Percentiles rank a stretch among this genome's conserved stretches.
Conservation (phyloP, 441 rosid genomes). For the Raphanus hybrid region DNA sequence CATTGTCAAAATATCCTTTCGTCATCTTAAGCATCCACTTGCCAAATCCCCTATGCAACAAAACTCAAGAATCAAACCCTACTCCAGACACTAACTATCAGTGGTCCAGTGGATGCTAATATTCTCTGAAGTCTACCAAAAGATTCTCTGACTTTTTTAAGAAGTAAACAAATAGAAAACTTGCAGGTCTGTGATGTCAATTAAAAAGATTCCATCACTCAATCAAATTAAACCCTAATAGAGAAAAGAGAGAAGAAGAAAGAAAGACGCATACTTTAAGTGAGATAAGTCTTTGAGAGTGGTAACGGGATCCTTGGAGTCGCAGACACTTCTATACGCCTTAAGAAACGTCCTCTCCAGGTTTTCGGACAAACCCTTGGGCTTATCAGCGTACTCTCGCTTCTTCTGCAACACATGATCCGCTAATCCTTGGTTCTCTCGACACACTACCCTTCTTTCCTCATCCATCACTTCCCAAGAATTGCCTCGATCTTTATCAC, state of each 20-base stretch:
- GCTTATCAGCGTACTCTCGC: constrained; percentile 66
- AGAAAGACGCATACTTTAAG: constrained; percentile 59
- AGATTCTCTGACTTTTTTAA: not conserved
- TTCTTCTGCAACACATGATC: constrained; percentile 63
- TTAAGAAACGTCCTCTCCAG: constrained; percentile 59
- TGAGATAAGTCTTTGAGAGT: constrained; percentile 76
- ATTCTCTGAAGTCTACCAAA: too few species aligned
- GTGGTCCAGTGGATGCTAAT: not conserved
- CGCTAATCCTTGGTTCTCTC: constrained; percentile 67
- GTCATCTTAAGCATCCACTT: constrained; percentile 79
- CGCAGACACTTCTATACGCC: constrained; percentile 65
- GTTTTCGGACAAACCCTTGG: constrained; percentile 79
- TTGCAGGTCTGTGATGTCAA: not conserved
- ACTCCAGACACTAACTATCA: constrained; percentile 11
- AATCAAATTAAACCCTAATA: not conserved
- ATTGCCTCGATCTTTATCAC: not conserved
- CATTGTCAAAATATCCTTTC: constrained; percentile 65
- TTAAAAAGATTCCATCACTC: not conserved
- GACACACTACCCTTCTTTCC: constrained; percentile 52
- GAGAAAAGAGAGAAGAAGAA: not conserved
- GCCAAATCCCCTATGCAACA: constrained; percentile 79
- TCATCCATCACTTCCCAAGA: constrained; percentile 51
- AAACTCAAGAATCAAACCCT: constrained; percentile 12
- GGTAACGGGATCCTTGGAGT: constrained; percentile 54
- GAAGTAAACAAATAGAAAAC: not conserved